phyloP scores from a whole-genome alignment of 371 early-diverging fungal species.

The Apophysomyces ossiformis region DNA sequence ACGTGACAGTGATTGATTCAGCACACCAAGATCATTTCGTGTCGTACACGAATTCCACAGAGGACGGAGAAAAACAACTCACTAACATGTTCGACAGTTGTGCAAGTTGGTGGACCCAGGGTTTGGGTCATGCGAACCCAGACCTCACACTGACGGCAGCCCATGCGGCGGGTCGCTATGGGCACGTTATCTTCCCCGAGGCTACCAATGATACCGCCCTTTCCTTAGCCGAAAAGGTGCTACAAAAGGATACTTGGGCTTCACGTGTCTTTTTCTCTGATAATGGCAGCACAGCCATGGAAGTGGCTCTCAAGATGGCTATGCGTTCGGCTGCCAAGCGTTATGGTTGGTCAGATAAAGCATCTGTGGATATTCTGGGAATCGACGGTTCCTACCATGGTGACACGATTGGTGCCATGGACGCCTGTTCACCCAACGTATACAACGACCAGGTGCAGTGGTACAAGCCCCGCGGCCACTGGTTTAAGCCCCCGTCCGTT shows the following conservation, averaged over 20 bases:
- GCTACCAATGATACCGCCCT: slow-evolving; percentile 75
- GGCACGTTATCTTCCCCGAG: slow-evolving; percentile 87
- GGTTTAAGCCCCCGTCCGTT: slow-evolving; percentile 78
- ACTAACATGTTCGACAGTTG: slow-evolving; percentile 75
- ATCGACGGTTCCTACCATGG: slow-evolving; percentile 85
- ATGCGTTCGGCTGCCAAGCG: slow-evolving; percentile 55
- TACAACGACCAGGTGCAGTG: slow-evolving; percentile 80
- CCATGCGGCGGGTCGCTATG: slow-evolving; percentile 78
- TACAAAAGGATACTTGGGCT: slow-evolving; percentile 75
- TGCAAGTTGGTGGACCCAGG: slow-evolving; percentile 90
- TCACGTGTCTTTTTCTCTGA: slow-evolving; percentile 81
- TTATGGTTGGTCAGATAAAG: slow-evolving; percentile 42
- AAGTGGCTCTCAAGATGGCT: slow-evolving; percentile 87
- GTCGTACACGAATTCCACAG: slow-evolving; percentile 41
- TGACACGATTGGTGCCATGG: slow-evolving; percentile 88
- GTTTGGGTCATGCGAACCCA: slow-evolving; percentile 77
- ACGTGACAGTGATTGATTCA: slow-evolving; percentile 80
- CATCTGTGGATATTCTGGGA: slow-evolving; percentile 66
- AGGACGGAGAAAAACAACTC: slow-evolving; percentile 16
- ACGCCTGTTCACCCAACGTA: slow-evolving; percentile 76
- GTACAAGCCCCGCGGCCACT: slow-evolving; percentile 78
- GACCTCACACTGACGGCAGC: slow-evolving; percentile 67
- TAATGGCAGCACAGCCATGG: slow-evolving; percentile 82
- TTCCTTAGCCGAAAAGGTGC: slow-evolving; percentile 63
- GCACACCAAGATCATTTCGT: slow-evolving; percentile 73